Conservation (phyloP, 345 rosid species). For the Eutrema heterophyllum region DNA sequence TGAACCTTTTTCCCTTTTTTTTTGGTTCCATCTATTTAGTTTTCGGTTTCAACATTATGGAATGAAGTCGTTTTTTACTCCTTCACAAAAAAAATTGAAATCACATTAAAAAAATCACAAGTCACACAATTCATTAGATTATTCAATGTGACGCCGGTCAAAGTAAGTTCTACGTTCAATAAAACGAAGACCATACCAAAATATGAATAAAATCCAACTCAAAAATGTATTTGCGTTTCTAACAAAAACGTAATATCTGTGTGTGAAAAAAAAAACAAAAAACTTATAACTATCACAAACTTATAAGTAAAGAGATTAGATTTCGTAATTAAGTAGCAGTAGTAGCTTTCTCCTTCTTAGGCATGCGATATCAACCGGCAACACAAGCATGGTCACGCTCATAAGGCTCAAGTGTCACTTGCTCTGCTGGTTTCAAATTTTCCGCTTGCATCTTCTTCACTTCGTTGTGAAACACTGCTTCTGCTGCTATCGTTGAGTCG, state of each 20-base stretch:
- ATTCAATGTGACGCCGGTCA: neutral
- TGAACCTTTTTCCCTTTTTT: too few relatives aligned
- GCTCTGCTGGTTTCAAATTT: slow-evolving; percentile 82
- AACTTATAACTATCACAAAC: neutral
- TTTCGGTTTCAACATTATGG: too few relatives aligned
- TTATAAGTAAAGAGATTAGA: neutral
- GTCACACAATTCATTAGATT: too few relatives aligned
- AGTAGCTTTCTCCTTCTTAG: slow-evolving; percentile 61
- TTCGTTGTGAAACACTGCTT: slow-evolving; percentile 75
- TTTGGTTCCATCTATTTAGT: too few relatives aligned
- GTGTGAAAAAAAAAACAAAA: neutral
- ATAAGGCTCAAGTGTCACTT: slow-evolving; percentile 88
- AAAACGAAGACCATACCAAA: neutral
- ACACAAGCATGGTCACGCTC: slow-evolving; percentile 98
- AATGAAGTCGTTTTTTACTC: too few relatives aligned
- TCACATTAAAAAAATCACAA: too few relatives aligned
- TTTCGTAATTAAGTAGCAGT: neutral
- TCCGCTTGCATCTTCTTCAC: slow-evolving; percentile 83
- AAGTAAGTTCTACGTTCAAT: neutral
- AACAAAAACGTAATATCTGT: neutral
- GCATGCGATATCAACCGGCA: slow-evolving; percentile 73
- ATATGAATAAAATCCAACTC: neutral
- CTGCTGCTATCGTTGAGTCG: slow-evolving; percentile 83
- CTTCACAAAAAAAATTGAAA: too few relatives aligned
- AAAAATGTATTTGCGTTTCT: neutral